Base-by-base conservation (phyloP, 2,329 filamentous ascomycete genomes). In the Aspergillus latus region DNA sequence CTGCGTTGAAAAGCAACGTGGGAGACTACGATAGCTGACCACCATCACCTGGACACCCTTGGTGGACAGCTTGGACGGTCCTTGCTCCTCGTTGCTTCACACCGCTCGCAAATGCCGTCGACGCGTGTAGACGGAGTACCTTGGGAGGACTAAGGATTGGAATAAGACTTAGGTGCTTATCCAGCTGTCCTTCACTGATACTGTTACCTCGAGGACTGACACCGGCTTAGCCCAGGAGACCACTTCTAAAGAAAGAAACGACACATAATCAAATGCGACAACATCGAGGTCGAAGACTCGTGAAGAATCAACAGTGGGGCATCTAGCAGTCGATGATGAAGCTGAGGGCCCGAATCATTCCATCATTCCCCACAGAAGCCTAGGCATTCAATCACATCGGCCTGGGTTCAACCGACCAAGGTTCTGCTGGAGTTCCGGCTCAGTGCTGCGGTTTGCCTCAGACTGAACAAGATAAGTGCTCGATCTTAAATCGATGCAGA, bases 201-300 rank as follows among this genome's bases (percentile, higher is more conserved):
- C 26, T 28, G 26, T 28, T 5, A 28, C 26, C 21, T 28, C 26
- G 26, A 28, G 26, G 26, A 28, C 5, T 28, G 4, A 28, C 5
- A 28, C 5, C 4, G 26, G 26, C 26, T 5, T 28, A 28, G 5
- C 26, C 26, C 36, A n/a, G 36, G 11, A 39, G 36, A 39, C 13
- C 13, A 11, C 5, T 10, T 44, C 49, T 51, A 44, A 39, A 52
- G 30, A 52, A 46, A 52, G 50, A 52, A 44, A 44, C 29, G 42
- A 52, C 50, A 46, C 50, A 52, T 52, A 52, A 52, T 52, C 50
- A 30, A 45, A 21, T 26, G 34, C 29, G 50, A 46, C 50, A 37
- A 39, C 9, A 29, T 6, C 13, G 13, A 30, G 28, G 11, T 44
- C 42, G 42, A 44, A 30, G 13, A 30, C 43, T 45, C 26, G n/a